Base-by-base conservation (phyloP, 164 flowering plant species). In the Liriodendron chinense region DNA sequence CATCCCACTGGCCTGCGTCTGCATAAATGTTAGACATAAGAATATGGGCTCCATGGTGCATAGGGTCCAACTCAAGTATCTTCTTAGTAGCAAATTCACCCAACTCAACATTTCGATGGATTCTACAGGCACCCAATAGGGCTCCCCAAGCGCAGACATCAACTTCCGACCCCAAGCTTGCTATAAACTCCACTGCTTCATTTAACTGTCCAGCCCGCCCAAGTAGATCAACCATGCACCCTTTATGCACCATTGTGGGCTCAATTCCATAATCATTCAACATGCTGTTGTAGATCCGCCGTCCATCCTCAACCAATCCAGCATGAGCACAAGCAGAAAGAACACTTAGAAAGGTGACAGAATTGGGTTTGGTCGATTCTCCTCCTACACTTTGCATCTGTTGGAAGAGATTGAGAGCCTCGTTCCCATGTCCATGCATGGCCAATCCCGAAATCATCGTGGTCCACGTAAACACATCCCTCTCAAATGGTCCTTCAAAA, bases 11-110 rank as follows among this genome's bases (percentile, higher is more conserved):
- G 25, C 84, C 85, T 1, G 79, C 85, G 9, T 77, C 78, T 23
- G 87, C 85, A 70, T 86, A 86, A 8, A 80, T 75, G 70, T 86
- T 85, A 1, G 86, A 86, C 18, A 87, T 49, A 21, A 85, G 83
- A 49, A 87, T 75, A 77, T 86, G 83, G 64, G 82, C 85, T 28
- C 84, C 84, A 75, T 83, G 76, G 72, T 84, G 83, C 1, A 70
- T 24, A 10, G 87, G 86, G 10, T 83, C 86, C 68, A 83, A 68
- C 20, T 70, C 74, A n/a, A 80, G 71, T n/a, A 87, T 20, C 1
- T 78, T 70, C 22, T 73, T 67, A 22, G 80, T 25, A 26, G 85
- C 75, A 47, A 76, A 71, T 77, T 85, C 88, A 22, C 81, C 87
- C 47, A 83, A 43, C 78, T 84, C 80, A 14, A 83, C 77, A 80